Evolutionary conservation across 768 basidiomycete species (phyloP).

Genomic region (Tylopilus sp.): DNA sequence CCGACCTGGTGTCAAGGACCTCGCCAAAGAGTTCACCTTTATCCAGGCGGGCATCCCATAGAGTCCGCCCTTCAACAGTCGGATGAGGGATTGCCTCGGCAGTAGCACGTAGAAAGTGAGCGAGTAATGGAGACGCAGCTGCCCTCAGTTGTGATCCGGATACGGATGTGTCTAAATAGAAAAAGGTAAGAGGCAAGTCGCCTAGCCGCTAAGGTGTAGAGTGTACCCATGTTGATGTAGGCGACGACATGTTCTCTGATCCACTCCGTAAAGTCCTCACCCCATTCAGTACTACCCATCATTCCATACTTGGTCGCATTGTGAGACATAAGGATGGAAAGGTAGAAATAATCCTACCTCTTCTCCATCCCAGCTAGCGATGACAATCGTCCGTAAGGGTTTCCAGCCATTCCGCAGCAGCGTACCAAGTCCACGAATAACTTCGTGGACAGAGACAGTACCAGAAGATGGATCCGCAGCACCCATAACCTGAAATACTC

Average conservation of each 20-base stretch:
- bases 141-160: conserved; percentile 48
- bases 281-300: conserved; percentile 90
- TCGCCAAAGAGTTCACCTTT: conserved; percentile 39
- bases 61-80: conserved; percentile 53
- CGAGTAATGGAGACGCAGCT: conserved; percentile 77
- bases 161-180: conserved; percentile 48
- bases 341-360: conserved; percentile 37
- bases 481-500: conserved; percentile 40
- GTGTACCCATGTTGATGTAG: conserved; percentile 77
- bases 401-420: conserved; percentile 59
- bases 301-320: conserved; percentile 53
- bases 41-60: conserved; percentile 78
- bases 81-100: conserved; percentile 77
- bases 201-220: conserved; percentile 27
- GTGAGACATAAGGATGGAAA: background rate
- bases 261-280: conserved; percentile 86
- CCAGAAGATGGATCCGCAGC: conserved; percentile 57
- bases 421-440: conserved; percentile 51
- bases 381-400: conserved; percentile 65
- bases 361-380: conserved; percentile 83
- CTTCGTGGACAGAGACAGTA: conserved; percentile 53
- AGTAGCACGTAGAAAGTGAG: conserved; percentile 64
- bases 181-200: conserved; percentile 27
- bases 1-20: conserved; percentile 28
- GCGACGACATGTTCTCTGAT: conserved; percentile 78